phyloP scores from a whole-genome alignment of 441 rosid species.

The Brassica hybrid region DNA sequence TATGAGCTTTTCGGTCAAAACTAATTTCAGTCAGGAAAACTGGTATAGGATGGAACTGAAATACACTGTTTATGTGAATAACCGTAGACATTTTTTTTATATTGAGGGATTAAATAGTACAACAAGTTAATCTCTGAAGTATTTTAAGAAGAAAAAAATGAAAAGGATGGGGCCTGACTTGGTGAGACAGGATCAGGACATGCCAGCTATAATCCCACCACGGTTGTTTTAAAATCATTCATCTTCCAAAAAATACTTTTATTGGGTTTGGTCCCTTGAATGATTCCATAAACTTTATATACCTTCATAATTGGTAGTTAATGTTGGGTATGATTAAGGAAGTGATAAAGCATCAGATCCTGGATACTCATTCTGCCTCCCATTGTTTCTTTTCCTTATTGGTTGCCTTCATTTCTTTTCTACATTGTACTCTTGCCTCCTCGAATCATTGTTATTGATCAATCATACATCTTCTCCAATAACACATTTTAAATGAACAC shows the following conservation, averaged over 20 bases:
- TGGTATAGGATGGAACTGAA: neutral
- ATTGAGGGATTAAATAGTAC: neutral
- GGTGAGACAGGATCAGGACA: constrained; percentile 42
- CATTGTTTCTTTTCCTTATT: constrained; percentile 12
- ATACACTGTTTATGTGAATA: constrained; percentile 31
- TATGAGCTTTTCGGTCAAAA: too few relatives aligned
- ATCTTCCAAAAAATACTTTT: constrained; percentile 28
- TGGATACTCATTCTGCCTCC: constrained; percentile 31
- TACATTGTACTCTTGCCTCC: constrained; percentile 28
- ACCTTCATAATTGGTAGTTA: constrained; percentile 15
- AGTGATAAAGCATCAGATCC: constrained; percentile 34
- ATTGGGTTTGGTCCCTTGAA: constrained; percentile 39
- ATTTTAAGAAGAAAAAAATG: neutral
- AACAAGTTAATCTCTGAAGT: neutral
- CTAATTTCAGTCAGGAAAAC: neutral
- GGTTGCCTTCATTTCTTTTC: constrained; percentile 12
- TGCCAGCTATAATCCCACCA: constrained; percentile 47
- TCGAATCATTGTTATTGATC: constrained; percentile 17
- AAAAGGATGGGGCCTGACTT: constrained; percentile 20
- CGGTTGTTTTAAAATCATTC: constrained; percentile 32
- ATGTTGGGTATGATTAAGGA: constrained; percentile 42
- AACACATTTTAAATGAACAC: neutral
- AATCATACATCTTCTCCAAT: constrained; percentile 22
- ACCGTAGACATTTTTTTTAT: constrained; percentile 1
- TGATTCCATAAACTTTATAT: constrained; percentile 17